Evolutionary conservation across 352 stramenopile species (phyloP).

Genomic region (Stramenopiles sp.): DNA sequence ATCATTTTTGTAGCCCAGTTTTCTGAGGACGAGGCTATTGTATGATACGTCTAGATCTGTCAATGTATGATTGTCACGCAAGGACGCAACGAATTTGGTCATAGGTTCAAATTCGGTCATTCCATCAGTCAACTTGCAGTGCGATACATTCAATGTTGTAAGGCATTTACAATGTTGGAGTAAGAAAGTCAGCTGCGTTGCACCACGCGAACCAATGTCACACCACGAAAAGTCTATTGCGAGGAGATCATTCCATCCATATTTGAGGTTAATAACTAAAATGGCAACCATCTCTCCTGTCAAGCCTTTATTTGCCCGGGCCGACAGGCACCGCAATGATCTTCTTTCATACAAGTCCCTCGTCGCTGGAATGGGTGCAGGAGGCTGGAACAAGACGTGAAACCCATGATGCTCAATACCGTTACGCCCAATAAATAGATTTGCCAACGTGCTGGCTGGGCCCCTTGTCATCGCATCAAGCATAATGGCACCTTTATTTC

Average conservation of each 20-base stretch:
- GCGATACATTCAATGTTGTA: background rate
- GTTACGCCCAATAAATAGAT: background rate
- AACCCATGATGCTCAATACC: background rate
- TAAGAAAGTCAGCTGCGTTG: background rate
- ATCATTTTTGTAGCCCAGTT: background rate
- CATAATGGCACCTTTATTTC: background rate
- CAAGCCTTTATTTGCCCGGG: background rate
- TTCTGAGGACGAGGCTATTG: background rate
- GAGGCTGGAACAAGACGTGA: background rate
- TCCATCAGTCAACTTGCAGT: background rate
- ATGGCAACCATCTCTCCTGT: background rate
- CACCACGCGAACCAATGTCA: background rate
- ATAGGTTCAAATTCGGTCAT: background rate
- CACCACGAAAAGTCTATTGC: background rate
- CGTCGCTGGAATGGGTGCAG: background rate
- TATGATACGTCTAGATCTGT: background rate
- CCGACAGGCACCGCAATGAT: background rate
- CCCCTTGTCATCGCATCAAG: background rate
- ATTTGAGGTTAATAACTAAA: background rate
- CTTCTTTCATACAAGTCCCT: background rate
- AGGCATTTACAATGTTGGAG: background rate
- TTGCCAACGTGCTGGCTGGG: background rate
- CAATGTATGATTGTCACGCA: background rate
- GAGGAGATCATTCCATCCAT: background rate
- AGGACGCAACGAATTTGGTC: background rate